Base-by-base conservation (phyloP, 768 basidiomycete species). In the Clitopilus hobsonii region DNA sequence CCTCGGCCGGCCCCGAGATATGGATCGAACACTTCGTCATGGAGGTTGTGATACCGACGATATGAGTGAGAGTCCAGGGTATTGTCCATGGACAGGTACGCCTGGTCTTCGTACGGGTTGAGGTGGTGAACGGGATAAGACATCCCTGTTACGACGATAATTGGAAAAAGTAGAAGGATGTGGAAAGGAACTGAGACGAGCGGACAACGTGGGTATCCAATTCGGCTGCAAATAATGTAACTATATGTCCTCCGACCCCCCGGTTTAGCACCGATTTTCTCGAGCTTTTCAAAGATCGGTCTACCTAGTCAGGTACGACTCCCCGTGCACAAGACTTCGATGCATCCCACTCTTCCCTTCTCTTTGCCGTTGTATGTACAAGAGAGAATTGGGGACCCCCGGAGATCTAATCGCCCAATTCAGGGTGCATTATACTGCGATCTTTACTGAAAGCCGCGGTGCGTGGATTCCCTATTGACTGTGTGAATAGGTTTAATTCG, bases 201-300 rank as follows among this genome's bases (percentile, higher is more conserved):
- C 60, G 58, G 64, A 61, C 60, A 63, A 53, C 65, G 67, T 66
- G 64, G 66, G 62, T 62, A 61, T 66, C 66, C 61, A 59, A 60
- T 68, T 69, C 67, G 61, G 65, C 65, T 67, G 65, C 49, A 53
- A 65, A 65, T 67, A 64, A 68, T 69, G 64, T 65, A 64, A 61
- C 58, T 63, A 62, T 65, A 65, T 69, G 65, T 69, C 49, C 27
- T 22, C 25, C 22, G 10, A 5, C 49, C 18, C 27, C 49, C 49
- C 26, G 49, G 49, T 26, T 30, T 50, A 26, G 23, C 14, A 50
- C 49, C 49, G 49, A 50, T 50, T 30, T 50, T 20, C 10, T 27
- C 49, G 28, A 50, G 18, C 22, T 45, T 45, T 45, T 23, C 18
- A 16, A 20, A 45, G 22, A 8, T 4, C 41, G n/a, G 41, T 18